A percentile compares a stretch with the other conserved stretches of the same genome.
phyloP scores from a whole-genome alignment of 2,329 filamentous ascomycete species.

The Fusarium abutilonis region DNA sequence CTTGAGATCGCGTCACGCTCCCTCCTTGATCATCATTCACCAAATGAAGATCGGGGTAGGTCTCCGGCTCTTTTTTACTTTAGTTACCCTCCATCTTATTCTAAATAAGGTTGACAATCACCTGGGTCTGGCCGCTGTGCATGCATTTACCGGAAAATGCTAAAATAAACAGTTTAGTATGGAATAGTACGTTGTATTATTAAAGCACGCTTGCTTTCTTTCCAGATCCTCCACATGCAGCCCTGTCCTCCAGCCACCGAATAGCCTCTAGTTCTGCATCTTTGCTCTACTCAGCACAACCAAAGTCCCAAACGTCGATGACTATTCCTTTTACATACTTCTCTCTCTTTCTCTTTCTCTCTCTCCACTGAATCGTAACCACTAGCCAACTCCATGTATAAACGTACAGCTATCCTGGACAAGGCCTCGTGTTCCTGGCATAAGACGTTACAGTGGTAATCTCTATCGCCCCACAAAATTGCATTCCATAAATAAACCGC shows the following conservation, averaged over 20 bases:
- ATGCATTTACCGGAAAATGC: constrained; percentile 8
- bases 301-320: neutral
- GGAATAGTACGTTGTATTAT: neutral
- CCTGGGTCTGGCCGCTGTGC: constrained; percentile 11
- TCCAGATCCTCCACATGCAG: constrained; percentile 14
- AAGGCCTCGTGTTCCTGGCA: constrained; percentile 15
- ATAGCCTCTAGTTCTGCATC: neutral
- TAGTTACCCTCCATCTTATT: neutral
- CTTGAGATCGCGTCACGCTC: constrained; percentile 19
- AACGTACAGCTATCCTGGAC: neutral
- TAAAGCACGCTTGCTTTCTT: too few species aligned
- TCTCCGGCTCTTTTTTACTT: neutral
- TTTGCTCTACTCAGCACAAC: neutral
- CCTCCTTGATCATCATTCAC: neutral
- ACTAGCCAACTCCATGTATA: neutral
- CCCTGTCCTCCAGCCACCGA: constrained; percentile 24
- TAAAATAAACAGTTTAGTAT: constrained; percentile 8
- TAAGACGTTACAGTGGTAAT: constrained; percentile 31
- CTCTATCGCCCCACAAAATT: constrained; percentile 26
- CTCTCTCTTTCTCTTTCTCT: too few species aligned
- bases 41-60: neutral
- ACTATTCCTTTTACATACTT: neutral
- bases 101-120: constrained; percentile 12
- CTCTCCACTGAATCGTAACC: neutral
- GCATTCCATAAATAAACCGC: constrained; percentile 36